phyloP scores from a whole-genome alignment of 106 monocot genomes.

The Acorus calamus region DNA sequence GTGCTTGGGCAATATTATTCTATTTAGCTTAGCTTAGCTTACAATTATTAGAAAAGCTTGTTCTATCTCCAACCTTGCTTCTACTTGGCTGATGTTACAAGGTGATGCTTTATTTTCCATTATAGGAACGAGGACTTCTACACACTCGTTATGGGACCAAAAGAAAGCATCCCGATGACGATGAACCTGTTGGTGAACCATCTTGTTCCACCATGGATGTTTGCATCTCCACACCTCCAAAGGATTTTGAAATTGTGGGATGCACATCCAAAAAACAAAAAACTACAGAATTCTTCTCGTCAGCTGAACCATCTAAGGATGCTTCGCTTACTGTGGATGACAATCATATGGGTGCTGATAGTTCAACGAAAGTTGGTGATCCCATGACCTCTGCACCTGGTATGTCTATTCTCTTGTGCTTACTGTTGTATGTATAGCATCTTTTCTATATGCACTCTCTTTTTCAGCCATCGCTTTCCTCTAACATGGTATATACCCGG shows the following conservation, averaged over 20 bases:
- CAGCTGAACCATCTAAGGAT: neutral
- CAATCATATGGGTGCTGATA: neutral
- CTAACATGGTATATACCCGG: no score
- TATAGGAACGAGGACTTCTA: slow-evolving; percentile 2
- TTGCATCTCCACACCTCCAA: neutral
- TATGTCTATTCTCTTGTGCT: neutral
- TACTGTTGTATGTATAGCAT: no score
- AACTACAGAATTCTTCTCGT: neutral
- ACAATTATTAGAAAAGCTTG: no score
- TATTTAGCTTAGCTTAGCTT: no score
- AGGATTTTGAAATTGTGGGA: neutral
- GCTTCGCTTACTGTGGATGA: neutral
- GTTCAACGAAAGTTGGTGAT: neutral
- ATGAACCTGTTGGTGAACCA: neutral
- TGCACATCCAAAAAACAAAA: neutral
- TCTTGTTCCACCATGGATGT: neutral
- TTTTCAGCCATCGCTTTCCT: no score
- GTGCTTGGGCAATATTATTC: no score
- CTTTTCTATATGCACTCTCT: no score
- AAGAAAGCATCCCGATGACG: neutral
- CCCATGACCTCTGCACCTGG: neutral
- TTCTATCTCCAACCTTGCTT: no score
- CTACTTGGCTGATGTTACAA: no score
- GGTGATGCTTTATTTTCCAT: neutral
- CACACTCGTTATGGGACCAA: neutral